Base-by-base conservation (phyloP, 1,284 basidiomycete species). In the Cryptococcus sp. region DNA sequence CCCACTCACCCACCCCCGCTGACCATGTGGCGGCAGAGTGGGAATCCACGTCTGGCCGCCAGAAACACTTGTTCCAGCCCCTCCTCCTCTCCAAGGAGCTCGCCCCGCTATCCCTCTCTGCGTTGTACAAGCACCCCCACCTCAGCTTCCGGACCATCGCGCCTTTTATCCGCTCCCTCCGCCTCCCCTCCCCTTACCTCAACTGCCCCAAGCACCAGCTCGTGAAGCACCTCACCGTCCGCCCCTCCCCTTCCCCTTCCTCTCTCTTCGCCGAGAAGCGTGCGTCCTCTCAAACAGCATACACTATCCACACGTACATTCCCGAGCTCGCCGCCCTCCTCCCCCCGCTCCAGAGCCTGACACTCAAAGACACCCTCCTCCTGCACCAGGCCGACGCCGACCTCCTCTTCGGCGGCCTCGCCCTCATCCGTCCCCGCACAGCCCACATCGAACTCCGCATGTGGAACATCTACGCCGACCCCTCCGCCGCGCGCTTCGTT, bases 101-200 rank as follows among this genome's bases (percentile, higher is more conserved):
- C 38, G 40, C 59, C 47, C 49, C 47, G 1, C 49, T 63, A 18
- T 60, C 67, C 24, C 20, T 66, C 4, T 57, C 61, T 11, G 55
- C 62, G 20, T 56, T 70, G 16, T 70, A 70, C 48, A 45, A 50
- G 12, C 65, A 70, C 46, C 64, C 68, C 16, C 51, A 63, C 24
- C 15, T 71, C 36, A 58, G 52, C 43, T 57, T 62, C 55, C 40
- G 49, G 12, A 49, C 57, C 16, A 59, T 69, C 36, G 16, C 47
- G 2, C 45, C 47, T 5, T 69, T 71, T 43, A 39, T 61, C 28
- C 33, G 50, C 8, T 51, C 57, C 47, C 11, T 55, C 33, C 4
- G 35, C 8, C 13, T 23, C 28, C 43, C 55, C 39, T n/a, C 53
- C n/a, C 55, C 36, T 3, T 46, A 52, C 15, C 47, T 24, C 33